phyloP scores from a whole-genome alignment of 345 rosid genomes.

The Corchorus capsularis region DNA sequence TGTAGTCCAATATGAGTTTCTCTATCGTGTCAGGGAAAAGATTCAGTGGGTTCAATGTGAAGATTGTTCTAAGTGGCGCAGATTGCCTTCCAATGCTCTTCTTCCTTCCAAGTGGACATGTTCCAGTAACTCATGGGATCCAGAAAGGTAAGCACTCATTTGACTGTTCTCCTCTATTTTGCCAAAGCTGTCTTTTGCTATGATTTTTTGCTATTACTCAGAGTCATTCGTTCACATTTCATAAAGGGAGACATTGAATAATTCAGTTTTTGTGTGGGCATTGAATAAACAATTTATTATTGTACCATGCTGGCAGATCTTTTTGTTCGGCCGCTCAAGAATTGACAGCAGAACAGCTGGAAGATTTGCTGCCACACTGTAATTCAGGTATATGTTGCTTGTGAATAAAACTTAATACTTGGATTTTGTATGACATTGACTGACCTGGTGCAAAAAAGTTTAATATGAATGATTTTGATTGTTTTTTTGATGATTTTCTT shows the following conservation, averaged over 20 bases:
- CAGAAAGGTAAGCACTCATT: slow-evolving; percentile 50
- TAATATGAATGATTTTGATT: slow-evolving; percentile 14
- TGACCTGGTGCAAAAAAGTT: background rate
- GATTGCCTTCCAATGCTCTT: slow-evolving; percentile 56
- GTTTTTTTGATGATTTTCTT: background rate
- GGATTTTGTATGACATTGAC: background rate
- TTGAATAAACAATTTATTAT: slow-evolving; percentile 4
- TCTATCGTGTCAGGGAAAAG: slow-evolving; percentile 47
- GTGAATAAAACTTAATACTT: background rate
- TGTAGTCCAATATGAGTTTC: background rate
- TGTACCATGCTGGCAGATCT: slow-evolving; percentile 46
- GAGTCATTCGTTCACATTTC: background rate
- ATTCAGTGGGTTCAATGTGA: slow-evolving; percentile 79
- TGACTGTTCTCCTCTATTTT: background rate
- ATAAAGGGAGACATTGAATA: too few relatives aligned
- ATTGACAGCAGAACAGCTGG: slow-evolving; percentile 53
- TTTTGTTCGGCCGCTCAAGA: slow-evolving; percentile 59
- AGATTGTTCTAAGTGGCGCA: slow-evolving; percentile 77
- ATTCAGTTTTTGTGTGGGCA: background rate
- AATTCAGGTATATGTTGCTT: slow-evolving; percentile 47
- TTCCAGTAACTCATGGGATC: slow-evolving; percentile 63
- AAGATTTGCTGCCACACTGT: slow-evolving; percentile 50
- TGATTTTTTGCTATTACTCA: background rate
- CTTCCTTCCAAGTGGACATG: slow-evolving; percentile 79
- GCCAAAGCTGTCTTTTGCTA: background rate